Evolutionary conservation across 306 rosid genomes (phyloP), one percentile per base, ranked within the genome.

Genomic region (Pueraria montana): DNA sequence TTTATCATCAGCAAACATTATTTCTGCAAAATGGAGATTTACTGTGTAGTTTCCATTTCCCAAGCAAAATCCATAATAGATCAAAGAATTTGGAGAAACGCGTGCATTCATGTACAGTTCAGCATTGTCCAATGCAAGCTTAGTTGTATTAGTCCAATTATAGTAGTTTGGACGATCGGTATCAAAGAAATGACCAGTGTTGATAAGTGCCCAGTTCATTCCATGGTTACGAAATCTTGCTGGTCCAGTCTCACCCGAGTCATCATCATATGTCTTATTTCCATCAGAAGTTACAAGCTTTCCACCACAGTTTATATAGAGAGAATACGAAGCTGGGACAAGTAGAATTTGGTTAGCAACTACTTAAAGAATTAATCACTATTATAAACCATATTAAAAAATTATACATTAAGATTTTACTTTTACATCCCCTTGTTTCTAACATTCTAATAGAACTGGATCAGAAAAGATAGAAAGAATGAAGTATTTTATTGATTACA

Each of bases 81-180:
- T 91, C 42, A 91, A 77, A 75, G 93, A 89, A 65, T 43, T 78
- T 5, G 96, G 89, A 76, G 97, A 90, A 86, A 90, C 82, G 5
- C 93, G 96, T 66, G 97, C 97, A 26, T 43, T 82, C 75, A 30
- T 72, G 72, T 93, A 93, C 24, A 91, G 82, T 56, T 87, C 68
- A 66, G 86, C 82, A 72, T 82, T 46, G 6, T 65, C 59, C 75
- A 86, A n/a, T 3, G 77, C 20, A 30, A 89, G 89, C 46, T 13
- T 65, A 4, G 88, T 75, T 69, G 65, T 1, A 82, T 86, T 91
- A 8, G 68, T 53, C 65, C 9, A 18, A 2, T 7, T 53, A 59
- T 80, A 86, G 70, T 26, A 61, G 34, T 85, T 82, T 7, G n/a
- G 0, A 6, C 0, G 42, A 24, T 32, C 61, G 67, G 76, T 79